Percentiles rank a stretch among this genome's conserved stretches.
phyloP scores from a whole-genome alignment of 2,329 filamentous ascomycete species.

The Talaromyces sp. region DNA sequence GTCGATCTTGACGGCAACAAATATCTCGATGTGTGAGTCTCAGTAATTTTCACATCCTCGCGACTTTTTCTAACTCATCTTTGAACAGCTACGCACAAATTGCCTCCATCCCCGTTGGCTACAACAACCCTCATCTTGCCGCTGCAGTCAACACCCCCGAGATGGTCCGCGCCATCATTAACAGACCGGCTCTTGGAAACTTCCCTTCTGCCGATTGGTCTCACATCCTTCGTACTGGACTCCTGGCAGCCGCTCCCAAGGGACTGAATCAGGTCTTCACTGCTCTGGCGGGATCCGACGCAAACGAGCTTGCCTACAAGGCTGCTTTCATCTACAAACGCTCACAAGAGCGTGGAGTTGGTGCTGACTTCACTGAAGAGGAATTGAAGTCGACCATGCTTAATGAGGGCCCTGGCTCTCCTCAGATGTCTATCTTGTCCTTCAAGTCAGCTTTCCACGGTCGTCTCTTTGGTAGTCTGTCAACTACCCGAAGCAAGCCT shows the following conservation, averaged over 20 bases:
- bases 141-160: slow-evolving; percentile 69
- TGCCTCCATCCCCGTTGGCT: slow-evolving; percentile 85
- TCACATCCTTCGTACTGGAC: slow-evolving; percentile 71
- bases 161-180: slow-evolving; percentile 78
- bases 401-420: slow-evolving; percentile 75
- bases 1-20: slow-evolving; percentile 52
- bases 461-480: slow-evolving; percentile 80
- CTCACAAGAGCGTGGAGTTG: slow-evolving; percentile 70
- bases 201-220: slow-evolving; percentile 86
- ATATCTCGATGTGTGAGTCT: slow-evolving; percentile 49
- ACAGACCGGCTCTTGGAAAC: slow-evolving; percentile 84
- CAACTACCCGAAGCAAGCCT: slow-evolving; percentile 85
- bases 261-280: slow-evolving; percentile 88
- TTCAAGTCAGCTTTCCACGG: slow-evolving; percentile 90
- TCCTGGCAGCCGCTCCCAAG: slow-evolving; percentile 77
- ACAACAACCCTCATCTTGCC: slow-evolving; percentile 79
- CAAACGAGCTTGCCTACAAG: slow-evolving; percentile 93
- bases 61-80: slow-evolving; percentile 1
- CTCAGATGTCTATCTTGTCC: slow-evolving; percentile 78
- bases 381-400: slow-evolving; percentile 74
- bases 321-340: slow-evolving; percentile 92
- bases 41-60: background rate
- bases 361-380: slow-evolving; percentile 74
- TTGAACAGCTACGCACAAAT: slow-evolving; percentile 74
- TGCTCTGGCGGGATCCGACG: slow-evolving; percentile 81